Base-by-base conservation (phyloP, 768 basidiomycete species). In the Dentipellis sp. region DNA sequence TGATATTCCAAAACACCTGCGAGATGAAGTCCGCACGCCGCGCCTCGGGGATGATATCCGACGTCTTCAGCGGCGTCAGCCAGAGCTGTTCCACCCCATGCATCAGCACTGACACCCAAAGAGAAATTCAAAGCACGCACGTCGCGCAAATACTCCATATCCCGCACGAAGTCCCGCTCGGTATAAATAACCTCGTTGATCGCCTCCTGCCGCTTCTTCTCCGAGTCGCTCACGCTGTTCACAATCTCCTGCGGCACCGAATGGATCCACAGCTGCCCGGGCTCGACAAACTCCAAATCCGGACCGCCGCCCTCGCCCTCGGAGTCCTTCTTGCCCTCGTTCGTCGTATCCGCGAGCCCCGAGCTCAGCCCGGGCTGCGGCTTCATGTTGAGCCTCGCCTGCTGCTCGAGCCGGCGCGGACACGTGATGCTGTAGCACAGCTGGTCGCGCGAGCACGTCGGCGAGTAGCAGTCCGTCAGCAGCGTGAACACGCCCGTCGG, bases 381-480 rank as follows among this genome's bases (percentile, higher is more conserved):
- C 69, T 94, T 93, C 86, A 97, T 88, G 71, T 97, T 95, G 69
- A 95, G 67, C 58, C 92, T 74, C 38, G 94, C 86, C 68, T 97
- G 95, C 69, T 98, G 97, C 71, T 98, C 95, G 57, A 97, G 70
- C 58, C 97, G 73, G 51, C 97, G 72, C 1, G 97, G 97, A 67
- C 97, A 99, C 23, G 93, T 94, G 60, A 97, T 98, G 61, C 89
- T 92, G 69, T 99, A 98, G 72, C 97, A 99, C n/a, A 98, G 72
- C 58, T 82, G 84, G 66, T 97, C 94, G 52, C 90, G 77, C 36
- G 91, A 89, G 71, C 97, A 98, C 34, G 97, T 99, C 16, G 97
- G 93, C 10, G 94, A 97, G 72, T 98, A 98, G 69, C 97, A 99
- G 67, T 97, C 94, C 0, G 94, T 94, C 59, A 99, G 77, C 47